Percentiles rank a stretch among this genome's conserved stretches.
These are phyloP conservation scores for Xylaria arbuscula DNA, from an alignment of 2,329 filamentous ascomycete genomes.

Conservation along the genomic window DNA sequence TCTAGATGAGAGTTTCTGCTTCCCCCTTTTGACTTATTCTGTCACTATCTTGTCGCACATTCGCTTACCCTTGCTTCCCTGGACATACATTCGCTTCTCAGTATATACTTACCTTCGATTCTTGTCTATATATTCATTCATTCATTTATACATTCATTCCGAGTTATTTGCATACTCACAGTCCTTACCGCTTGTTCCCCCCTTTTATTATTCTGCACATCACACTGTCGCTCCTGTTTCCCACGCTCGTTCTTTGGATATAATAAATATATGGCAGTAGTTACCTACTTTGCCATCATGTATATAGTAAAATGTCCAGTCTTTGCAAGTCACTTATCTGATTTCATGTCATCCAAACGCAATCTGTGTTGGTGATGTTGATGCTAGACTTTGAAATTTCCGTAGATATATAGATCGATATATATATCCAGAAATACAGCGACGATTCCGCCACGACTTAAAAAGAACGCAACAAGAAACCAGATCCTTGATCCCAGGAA, in stretches of 20 bases:
- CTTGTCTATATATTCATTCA: background rate
- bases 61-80: background rate
- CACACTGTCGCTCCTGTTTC: slow-evolving; percentile 5
- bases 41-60: background rate
- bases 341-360: too few species aligned
- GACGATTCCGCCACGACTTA: background rate
- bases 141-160: background rate
- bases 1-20: slow-evolving; percentile 6
- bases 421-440: too few species aligned
- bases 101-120: slow-evolving; percentile 24
- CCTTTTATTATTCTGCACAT: background rate
- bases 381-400: background rate
- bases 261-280: background rate
- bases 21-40: background rate
- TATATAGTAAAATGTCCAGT: slow-evolving; percentile 25
- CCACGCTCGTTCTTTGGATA: slow-evolving; percentile 16
- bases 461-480: background rate
- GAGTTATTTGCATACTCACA: background rate
- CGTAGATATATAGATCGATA: background rate
- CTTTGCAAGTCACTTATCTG: background rate
- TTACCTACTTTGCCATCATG: background rate
- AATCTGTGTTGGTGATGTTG: background rate
- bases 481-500: too few species aligned
- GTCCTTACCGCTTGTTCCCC: background rate
- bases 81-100: slow-evolving; percentile 16